Conservation (phyloP, 2,329 filamentous ascomycete species). For the Nemania abortiva region DNA sequence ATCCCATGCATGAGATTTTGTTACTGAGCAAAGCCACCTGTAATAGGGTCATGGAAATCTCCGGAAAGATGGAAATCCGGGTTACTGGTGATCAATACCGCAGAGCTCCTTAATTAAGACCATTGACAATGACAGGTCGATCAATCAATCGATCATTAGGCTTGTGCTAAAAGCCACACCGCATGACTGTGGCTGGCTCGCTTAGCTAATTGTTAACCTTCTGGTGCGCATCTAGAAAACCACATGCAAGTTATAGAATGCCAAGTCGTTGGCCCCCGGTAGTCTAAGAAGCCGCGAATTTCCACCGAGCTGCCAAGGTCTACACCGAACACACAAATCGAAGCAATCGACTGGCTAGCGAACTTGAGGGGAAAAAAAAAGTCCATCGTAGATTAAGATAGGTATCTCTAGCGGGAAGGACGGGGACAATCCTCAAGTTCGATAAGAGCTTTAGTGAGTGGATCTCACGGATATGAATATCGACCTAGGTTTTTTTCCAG, state of each 20-base stretch:
- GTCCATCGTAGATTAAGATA: not conserved
- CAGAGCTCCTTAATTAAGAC: not conserved
- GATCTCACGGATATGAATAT: not conserved
- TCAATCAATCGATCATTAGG: not conserved
- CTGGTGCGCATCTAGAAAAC: not conserved
- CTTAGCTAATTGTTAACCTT: no score
- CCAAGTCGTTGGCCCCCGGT: not conserved
- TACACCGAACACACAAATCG: not conserved
- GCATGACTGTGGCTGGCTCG: not conserved
- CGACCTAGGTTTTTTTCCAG: not conserved
- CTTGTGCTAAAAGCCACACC: not conserved
- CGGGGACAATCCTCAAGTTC: not conserved
- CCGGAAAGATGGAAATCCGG: not conserved
- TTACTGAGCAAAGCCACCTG: not conserved
- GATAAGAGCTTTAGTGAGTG: not conserved
- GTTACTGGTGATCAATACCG: not conserved
- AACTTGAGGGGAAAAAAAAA: not conserved
- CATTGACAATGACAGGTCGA: not conserved
- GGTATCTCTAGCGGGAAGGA: no score
- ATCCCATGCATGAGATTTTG: conserved; percentile 5
- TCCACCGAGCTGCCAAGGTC: not conserved
- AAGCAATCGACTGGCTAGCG: not conserved
- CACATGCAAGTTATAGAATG: not conserved
- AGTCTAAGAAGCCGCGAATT: not conserved
- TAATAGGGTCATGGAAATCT: not conserved